These are phyloP conservation scores for Thalassiosira livingstoniorum DNA, from an alignment of 352 stramenopile species.

Conservation along the genomic window DNA sequence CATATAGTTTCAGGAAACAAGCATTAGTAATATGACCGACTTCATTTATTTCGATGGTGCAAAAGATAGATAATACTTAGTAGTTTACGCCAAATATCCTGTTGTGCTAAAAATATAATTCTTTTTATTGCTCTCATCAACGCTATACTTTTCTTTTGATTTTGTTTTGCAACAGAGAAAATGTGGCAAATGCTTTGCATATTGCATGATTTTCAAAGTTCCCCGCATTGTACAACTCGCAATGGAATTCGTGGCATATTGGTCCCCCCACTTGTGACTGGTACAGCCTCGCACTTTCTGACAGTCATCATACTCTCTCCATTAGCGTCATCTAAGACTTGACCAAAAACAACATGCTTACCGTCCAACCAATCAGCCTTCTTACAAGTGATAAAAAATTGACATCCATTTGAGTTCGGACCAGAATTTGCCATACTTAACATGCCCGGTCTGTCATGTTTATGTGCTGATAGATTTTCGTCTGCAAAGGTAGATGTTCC, in stretches of 20 bases:
- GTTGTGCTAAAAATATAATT: no score
- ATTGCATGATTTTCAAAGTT: conserved; percentile 81
- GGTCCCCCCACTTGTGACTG: conserved; percentile 59
- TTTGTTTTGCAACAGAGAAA: no score
- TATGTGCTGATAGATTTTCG: conserved; percentile 87
- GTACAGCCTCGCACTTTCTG: conserved; percentile 80
- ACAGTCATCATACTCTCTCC: conserved; percentile 81
- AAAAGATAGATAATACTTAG: no score
- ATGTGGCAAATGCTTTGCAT: no score
- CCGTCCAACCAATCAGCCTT: conserved; percentile 94
- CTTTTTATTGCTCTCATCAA: no score
- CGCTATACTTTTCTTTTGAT: no score
- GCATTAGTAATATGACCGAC: no score
- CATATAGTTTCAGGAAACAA: no score
- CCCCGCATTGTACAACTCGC: conserved; percentile 78
- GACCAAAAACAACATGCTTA: conserved; percentile 97
- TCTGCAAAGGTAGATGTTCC: conserved; percentile 93
- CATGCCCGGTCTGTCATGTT: conserved; percentile 88
- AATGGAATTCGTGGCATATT: conserved; percentile 77
- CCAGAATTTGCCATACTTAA: conserved; percentile 93
- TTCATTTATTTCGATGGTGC: no score
- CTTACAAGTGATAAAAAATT: conserved; percentile 95
- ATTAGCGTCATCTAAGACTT: conserved; percentile 80
- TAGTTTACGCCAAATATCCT: no score
- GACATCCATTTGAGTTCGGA: conserved; percentile 89